Conservation (phyloP, 768 basidiomycete species). For the Suillus subaureus region DNA sequence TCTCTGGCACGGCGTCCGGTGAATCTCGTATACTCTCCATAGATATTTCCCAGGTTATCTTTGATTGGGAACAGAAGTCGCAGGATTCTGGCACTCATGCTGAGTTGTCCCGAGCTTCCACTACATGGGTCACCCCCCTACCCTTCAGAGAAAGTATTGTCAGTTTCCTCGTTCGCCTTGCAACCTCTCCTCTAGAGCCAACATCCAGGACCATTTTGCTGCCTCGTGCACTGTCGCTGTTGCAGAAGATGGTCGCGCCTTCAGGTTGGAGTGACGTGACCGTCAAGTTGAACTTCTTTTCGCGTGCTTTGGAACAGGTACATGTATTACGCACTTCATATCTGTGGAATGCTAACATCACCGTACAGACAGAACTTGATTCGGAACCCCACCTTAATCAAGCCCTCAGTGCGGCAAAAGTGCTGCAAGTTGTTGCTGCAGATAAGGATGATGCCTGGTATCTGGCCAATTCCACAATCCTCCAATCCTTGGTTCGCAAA, state of each 20-base stretch:
- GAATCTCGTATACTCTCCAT: constrained; percentile 88
- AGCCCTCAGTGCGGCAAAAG: constrained; percentile 83
- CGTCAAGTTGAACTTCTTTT: constrained; percentile 89
- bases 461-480: constrained; percentile 61
- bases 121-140: constrained; percentile 72
- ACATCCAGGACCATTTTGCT: constrained; percentile 46
- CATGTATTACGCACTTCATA: constrained; percentile 21
- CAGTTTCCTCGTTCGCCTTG: constrained; percentile 92
- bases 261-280: constrained; percentile 91
- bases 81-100: constrained; percentile 30
- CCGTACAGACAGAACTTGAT: constrained; percentile 66
- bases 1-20: constrained; percentile 64
- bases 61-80: constrained; percentile 86
- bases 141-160: constrained; percentile 88
- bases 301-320: constrained; percentile 81
- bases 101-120: constrained; percentile 30
- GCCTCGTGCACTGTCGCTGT: constrained; percentile 62
- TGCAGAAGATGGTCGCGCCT: constrained; percentile 80
- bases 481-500: constrained; percentile 87
- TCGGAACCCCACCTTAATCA: constrained; percentile 63
- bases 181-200: constrained; percentile 63
- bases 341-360: constrained; percentile 12
- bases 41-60: constrained; percentile 90
- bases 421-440: constrained; percentile 81
- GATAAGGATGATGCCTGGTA: constrained; percentile 89